Evolutionary conservation across 352 stramenopile species (phyloP), one percentile per base, ranked within the genome.

Genomic region (Phytophthora hybrid): DNA sequence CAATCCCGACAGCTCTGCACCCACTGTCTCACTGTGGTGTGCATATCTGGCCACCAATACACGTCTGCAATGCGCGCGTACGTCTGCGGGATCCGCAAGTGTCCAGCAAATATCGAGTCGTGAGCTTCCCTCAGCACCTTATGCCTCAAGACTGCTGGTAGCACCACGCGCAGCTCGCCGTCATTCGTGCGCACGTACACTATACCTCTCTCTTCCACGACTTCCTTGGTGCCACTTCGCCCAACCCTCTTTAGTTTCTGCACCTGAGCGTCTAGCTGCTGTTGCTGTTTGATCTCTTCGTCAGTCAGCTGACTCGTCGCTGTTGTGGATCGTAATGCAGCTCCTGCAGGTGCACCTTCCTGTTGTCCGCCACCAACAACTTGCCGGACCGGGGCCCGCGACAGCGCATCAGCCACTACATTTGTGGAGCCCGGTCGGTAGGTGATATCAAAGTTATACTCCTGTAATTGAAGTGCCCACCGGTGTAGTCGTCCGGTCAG

Each of bases 371-470:
- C 23, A 2, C 23, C 23, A 26, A 26, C 23, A 26, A 41, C 34
- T 11, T 41, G 23, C n/a, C 13, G 1, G 19, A 76, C 54, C 9
- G 67, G 73, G 13, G 73, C 73, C 3, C 67, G 37, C 3, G 67
- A 76, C 1, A 79, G 37, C 16, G 68, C 73, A 26, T 80, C 59
- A 1, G 69, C 47, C 0, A 77, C 73, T 0, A 74, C 73, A 10
- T 80, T 76, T 0, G 56, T 68, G 0, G 63, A 52, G 0, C 73
- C 63, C 0, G 69, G 59, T 3, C 49, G 39, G 19, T 68, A 81
- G 11, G 23, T n/a, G 0, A 67, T 19, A 0, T 8, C n/a, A 5
- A 61, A 69, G 26, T 69, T 18, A 16, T 52, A 69, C n/a, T 69
- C 53, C 8, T 69, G 52, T 2, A 69, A 10, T 11, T 60, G 39